Base-by-base conservation (phyloP, 2,329 filamentous ascomycete species). In the Sporothrix variecibatus region DNA sequence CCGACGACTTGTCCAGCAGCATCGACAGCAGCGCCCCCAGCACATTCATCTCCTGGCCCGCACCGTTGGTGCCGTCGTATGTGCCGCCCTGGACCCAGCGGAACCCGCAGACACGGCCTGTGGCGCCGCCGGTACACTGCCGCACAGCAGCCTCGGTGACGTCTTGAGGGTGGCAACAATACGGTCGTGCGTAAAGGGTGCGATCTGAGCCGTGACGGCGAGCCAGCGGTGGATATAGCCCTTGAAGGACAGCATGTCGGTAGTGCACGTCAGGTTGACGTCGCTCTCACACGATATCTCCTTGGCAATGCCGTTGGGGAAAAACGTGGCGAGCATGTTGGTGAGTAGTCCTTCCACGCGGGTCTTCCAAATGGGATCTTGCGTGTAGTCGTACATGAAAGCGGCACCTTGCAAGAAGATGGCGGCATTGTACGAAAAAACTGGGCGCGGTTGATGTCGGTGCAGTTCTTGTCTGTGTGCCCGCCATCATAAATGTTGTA, bases 401-500 rank as follows among this genome's bases (percentile, higher is more conserved):
- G 89, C 88, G 0, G 87, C 86, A 1, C 89, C 89, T 65, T 85
- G 81, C 40, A 90, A 78, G 73, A 87, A 85, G 9, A 87, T 81
- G 5, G 85, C 88, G 34, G 85, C 84, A 76, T 87, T 88, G 79
- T 89, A 88, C 0, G 87, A n/a, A n/a, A 86, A 81, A 86, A 90
- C 77, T 90, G 87, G 3, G 84, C 81, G 71, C 84, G 82, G 80
- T 87, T 86, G 75, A 89, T 81, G 46, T 83, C 78, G 3, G 82
- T 85, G 80, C 90, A 92, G 78, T 89, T 86, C 2, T 83, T 81
- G 12, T 78, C 80, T 38, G 85, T 82, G 71, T 87, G 82, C 0
- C 84, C 85, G 9, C 89, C 90, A 78, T 92, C 90, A 74, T 86
- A 89, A 49, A 92, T 86, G 73, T 88, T 86, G 76, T 87, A 92